Percentiles rank a stretch among this genome's conserved stretches.
Evolutionary conservation across 2,329 filamentous ascomycete genomes (phyloP).

Genomic region (Colletotrichum simmondsii): DNA sequence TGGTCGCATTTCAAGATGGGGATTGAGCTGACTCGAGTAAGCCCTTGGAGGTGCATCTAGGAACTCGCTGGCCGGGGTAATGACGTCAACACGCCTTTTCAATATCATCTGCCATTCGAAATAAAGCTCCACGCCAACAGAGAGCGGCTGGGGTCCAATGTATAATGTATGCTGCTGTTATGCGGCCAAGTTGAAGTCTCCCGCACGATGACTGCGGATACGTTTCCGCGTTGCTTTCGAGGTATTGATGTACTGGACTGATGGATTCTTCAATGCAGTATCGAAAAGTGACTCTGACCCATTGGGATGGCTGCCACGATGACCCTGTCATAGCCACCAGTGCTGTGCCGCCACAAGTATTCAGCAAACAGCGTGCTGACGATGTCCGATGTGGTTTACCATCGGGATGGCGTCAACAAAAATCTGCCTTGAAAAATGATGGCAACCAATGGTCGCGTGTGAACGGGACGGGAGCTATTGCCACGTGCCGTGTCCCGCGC

Average conservation of each 20-base stretch:
- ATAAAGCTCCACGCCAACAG: conserved; percentile 5
- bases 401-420: neutral
- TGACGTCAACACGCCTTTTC: neutral
- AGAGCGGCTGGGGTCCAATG: neutral
- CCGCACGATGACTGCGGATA: neutral
- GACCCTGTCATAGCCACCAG: neutral
- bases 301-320: neutral
- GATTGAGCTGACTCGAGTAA: neutral
- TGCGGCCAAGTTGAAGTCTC: neutral
- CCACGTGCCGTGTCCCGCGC: conserved; percentile 23
- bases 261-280: conserved; percentile 7
- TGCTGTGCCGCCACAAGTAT: neutral
- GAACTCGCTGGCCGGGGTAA: neutral
- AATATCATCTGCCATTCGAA: neutral
- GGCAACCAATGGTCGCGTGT: neutral
- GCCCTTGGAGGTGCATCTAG: neutral
- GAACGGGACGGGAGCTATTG: conserved; percentile 1
- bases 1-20: neutral
- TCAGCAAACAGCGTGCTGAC: neutral
- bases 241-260: neutral
- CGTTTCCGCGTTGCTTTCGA: neutral
- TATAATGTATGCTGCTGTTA: neutral
- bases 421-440: neutral
- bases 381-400: neutral
- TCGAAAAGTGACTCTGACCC: neutral